Evolutionary conservation across 2,329 filamentous ascomycete species (phyloP).

Genomic region (Teratosphaeria gauchensis): DNA sequence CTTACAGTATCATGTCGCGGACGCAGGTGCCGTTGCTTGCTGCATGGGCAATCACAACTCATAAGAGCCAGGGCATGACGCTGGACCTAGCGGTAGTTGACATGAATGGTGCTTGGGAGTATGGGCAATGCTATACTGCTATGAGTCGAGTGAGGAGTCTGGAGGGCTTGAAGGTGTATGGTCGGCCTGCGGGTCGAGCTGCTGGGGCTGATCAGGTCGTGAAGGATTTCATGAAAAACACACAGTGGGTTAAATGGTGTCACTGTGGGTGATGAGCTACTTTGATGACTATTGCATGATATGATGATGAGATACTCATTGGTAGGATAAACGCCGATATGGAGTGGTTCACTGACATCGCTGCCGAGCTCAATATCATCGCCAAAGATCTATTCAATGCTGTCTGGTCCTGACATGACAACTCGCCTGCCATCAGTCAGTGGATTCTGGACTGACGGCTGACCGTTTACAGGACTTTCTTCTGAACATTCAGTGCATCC

Average conservation of each 20-base stretch:
- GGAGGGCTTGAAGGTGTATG: conserved; percentile 35
- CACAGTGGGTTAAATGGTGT: neutral
- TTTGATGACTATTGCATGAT: neutral
- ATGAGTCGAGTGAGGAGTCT: conserved; percentile 46
- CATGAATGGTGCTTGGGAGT: conserved; percentile 41
- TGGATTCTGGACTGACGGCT: neutral
- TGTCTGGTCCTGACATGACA: too few species aligned
- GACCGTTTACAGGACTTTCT: neutral
- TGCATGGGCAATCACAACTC: conserved; percentile 54
- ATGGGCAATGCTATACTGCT: conserved; percentile 54
- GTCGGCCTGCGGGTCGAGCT: conserved; percentile 21
- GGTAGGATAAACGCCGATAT: neutral
- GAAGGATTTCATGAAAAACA: conserved; percentile 21
- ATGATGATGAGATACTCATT: neutral
- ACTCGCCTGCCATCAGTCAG: too few species aligned
- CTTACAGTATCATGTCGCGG: conserved; percentile 42
- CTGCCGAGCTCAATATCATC: neutral
- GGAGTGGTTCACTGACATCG: too few species aligned
- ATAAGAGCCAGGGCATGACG: conserved; percentile 54
- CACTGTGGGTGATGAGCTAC: neutral
- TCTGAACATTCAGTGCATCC: too few species aligned
- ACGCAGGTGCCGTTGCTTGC: conserved; percentile 52
- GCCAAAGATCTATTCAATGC: neutral
- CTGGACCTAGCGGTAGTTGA: conserved; percentile 49
- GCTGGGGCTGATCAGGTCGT: conserved; percentile 22